A percentile compares a stretch with the other conserved stretches of the same genome.
These are phyloP conservation scores for Leccinum solheimii DNA, from an alignment of 1,284 basidiomycete genomes.

Conservation along the genomic window DNA sequence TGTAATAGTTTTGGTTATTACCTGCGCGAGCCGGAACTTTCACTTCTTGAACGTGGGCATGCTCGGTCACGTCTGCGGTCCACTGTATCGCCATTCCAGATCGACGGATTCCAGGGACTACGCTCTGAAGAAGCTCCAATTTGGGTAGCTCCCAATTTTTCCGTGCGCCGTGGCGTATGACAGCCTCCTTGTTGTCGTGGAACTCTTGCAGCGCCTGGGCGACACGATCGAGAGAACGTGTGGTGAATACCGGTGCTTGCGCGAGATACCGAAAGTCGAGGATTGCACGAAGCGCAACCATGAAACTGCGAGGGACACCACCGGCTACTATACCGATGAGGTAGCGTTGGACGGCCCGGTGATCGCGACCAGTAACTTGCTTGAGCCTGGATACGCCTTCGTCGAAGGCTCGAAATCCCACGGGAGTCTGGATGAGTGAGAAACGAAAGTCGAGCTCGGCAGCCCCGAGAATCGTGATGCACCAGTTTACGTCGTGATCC, in stretches of 20 bases:
- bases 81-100: slow-evolving; percentile 8
- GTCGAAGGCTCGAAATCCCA: slow-evolving; percentile 1
- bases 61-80: slow-evolving; percentile 4
- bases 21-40: slow-evolving; percentile 1
- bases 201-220: slow-evolving; percentile 5
- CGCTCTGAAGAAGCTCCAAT: not conserved
- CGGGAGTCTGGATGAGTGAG: slow-evolving; percentile 5
- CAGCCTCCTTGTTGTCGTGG: slow-evolving; percentile 6
- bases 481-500: slow-evolving; percentile 12
- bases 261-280: slow-evolving; percentile 5
- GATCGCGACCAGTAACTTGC: not conserved
- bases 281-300: not conserved
- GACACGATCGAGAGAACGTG: not conserved
- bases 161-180: not conserved
- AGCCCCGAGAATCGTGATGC: slow-evolving; percentile 2
- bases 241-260: slow-evolving; percentile 7
- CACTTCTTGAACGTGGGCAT: slow-evolving; percentile 9
- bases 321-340: slow-evolving; percentile 3
- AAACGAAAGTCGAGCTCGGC: slow-evolving; percentile 9
- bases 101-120: not conserved
- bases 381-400: slow-evolving; percentile 8
- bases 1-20: slow-evolving; percentile 6
- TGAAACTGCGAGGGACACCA: slow-evolving; percentile 1
- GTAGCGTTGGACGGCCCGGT: slow-evolving; percentile 1
- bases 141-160: not conserved